Base-by-base conservation (phyloP, 2,329 filamentous ascomycete genomes). In the Penicillium hesseltinei region DNA sequence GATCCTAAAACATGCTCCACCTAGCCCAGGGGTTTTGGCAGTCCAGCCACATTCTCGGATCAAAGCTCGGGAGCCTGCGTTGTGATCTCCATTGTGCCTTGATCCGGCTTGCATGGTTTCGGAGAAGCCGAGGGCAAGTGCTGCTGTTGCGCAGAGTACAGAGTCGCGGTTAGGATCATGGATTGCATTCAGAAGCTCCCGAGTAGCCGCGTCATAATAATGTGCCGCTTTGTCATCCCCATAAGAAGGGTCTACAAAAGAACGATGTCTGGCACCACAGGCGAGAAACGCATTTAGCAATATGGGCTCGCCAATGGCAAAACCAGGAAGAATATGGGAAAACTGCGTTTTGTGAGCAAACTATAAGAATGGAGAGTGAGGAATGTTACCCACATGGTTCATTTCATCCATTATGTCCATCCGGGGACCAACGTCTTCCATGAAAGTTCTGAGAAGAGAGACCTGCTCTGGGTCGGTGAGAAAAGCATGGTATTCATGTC, bases 21-120 rank as follows among this genome's bases (percentile, higher is more conserved):
- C 92, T 21, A 96, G 85, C 0, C 92, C 92, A 1, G 82, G 83
- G 36, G 89, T 89, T 60, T 81, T 85, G 0, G 91, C 91, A 66
- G 91, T 88, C 93, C 93, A 97, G 5, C 87, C 86, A 67, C 92
- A 96, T 70, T 96, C 91, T 60, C 91, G 90, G 67, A 97, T 92
- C 49, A 96, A 79, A 2, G 91, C 91, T 52, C 91, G 84, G 10
- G 91, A 91, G 5, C 91, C 91, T 0, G 89, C 88, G 63, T 93
- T 92, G 69, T 96, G 92, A 65, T 90, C 92, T 88, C 94, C 93
- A n/a, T 89, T 83, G 66, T 91, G 86, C 38, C 88, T 80, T 5
- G 89, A 86, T 63, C 85, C 85, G 69, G 93, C 89, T 48, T 86
- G 91, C 91, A 97, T 96, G 66, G 92, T 88, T 73, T 97, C 92